Evolutionary conservation across 352 stramenopile genomes (phyloP).

Genomic region (Pythium sukuiense): DNA sequence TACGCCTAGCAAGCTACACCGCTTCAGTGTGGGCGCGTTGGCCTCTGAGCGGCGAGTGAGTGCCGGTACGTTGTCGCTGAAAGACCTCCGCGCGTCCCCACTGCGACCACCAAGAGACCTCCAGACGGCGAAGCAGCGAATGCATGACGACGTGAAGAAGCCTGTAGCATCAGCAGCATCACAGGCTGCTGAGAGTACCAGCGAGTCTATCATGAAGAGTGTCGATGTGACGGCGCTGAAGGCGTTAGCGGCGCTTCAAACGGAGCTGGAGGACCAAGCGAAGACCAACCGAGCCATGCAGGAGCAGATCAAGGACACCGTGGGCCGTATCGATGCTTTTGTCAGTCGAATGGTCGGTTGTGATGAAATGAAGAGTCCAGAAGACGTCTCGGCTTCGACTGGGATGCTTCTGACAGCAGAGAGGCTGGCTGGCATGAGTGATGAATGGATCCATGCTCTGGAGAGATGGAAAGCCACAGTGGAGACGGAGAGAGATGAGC

Average conservation of each 20-base stretch:
- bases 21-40: conserved; percentile 12
- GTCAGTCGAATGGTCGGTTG: background rate
- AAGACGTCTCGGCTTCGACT: background rate
- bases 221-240: conserved; percentile 10
- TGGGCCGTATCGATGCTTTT: conserved; percentile 9
- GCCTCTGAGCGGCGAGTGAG: conserved; percentile 2
- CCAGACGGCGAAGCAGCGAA: background rate
- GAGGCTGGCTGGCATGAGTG: background rate
- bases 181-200: background rate
- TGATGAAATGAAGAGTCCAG: background rate
- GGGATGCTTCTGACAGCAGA: conserved; percentile 1
- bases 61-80: conserved; percentile 16
- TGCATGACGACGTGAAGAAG: conserved; percentile 1
- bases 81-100: conserved; percentile 19
- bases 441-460: background rate
- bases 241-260: conserved; percentile 18
- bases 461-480: background rate
- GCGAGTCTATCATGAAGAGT: background rate
- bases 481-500: background rate
- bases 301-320: conserved; percentile 5
- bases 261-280: conserved; percentile 24
- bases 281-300: conserved; percentile 13
- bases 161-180: background rate
- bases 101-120: conserved; percentile 7
- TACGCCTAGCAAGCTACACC: conserved; percentile 3